Percentiles rank a stretch among this genome's conserved stretches.
Conservation (phyloP, 495 filamentous ascomycete genomes). For the Xylaria grammica region DNA sequence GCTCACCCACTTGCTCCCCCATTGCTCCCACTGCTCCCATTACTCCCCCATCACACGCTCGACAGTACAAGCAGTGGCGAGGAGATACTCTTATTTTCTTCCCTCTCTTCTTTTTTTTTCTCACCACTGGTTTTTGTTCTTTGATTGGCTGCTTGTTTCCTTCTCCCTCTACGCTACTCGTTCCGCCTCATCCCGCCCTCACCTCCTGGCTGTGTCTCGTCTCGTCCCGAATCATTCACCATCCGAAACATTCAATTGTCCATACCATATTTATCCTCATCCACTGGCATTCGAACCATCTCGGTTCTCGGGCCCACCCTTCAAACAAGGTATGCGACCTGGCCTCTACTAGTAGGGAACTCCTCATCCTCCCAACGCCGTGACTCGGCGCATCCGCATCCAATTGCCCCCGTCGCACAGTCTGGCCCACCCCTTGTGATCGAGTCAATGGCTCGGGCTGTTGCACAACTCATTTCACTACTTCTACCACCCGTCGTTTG, state of each 20-base stretch:
- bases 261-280: neutral
- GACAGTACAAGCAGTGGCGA: no score
- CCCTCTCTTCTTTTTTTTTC: neutral
- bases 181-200: neutral
- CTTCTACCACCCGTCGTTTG: neutral
- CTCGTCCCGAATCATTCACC: constrained; percentile 1
- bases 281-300: constrained; percentile 13
- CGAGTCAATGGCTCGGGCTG: constrained; percentile 1
- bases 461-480: constrained; percentile 1
- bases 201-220: constrained; percentile 11
- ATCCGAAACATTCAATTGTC: constrained; percentile 9
- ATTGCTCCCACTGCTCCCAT: neutral
- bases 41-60: neutral
- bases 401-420: neutral
- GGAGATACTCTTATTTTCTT: neutral
- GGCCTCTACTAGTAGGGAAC: neutral
- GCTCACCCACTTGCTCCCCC: neutral
- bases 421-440: neutral
- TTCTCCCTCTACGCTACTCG: neutral
- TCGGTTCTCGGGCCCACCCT: constrained; percentile 2
- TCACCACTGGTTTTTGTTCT: no score
- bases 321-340: constrained; percentile 20
- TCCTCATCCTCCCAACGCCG: constrained; percentile 2
- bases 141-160: no score
- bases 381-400: constrained; percentile 1